phyloP scores from a whole-genome alignment of 2,329 filamentous ascomycete species.

The Hymenoscyphus repandus region DNA sequence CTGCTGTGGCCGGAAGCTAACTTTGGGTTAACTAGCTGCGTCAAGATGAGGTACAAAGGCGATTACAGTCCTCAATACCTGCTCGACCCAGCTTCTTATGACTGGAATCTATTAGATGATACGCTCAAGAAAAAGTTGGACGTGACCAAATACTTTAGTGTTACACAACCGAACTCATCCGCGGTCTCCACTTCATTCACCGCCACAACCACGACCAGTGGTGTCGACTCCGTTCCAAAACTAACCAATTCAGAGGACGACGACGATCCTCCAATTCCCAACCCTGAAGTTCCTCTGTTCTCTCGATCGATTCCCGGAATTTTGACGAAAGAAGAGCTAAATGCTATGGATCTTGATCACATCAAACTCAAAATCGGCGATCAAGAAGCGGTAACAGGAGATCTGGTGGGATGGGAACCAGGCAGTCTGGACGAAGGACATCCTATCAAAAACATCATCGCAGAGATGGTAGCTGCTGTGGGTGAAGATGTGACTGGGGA shows the following conservation, averaged over 20 bases:
- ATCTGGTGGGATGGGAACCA: conserved; percentile 56
- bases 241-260: neutral
- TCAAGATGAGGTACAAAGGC: conserved; percentile 82
- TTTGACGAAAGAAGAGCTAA: conserved; percentile 48
- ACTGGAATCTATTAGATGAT: conserved; percentile 52
- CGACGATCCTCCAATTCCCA: conserved; percentile 11
- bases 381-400: conserved; percentile 39
- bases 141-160: conserved; percentile 23
- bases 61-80: conserved; percentile 72
- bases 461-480: conserved; percentile 61
- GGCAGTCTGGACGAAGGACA: conserved; percentile 44
- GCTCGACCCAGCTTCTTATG: conserved; percentile 60
- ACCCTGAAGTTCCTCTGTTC: conserved; percentile 45
- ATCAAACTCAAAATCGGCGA: conserved; percentile 44
- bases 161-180: conserved; percentile 8
- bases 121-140: conserved; percentile 47
- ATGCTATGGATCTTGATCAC: conserved; percentile 50
- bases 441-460: conserved; percentile 57
- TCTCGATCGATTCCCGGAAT: conserved; percentile 63
- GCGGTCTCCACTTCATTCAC: conserved; percentile 1
- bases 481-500: conserved; percentile 53
- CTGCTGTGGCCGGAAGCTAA: no score
- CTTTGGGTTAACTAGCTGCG: conserved; percentile 43
- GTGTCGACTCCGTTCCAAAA: no score
- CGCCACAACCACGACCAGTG: neutral